Percentiles rank a stretch among this genome's conserved stretches.
Evolutionary conservation across 768 basidiomycete species (phyloP).

Genomic region (Ramaria sp.): DNA sequence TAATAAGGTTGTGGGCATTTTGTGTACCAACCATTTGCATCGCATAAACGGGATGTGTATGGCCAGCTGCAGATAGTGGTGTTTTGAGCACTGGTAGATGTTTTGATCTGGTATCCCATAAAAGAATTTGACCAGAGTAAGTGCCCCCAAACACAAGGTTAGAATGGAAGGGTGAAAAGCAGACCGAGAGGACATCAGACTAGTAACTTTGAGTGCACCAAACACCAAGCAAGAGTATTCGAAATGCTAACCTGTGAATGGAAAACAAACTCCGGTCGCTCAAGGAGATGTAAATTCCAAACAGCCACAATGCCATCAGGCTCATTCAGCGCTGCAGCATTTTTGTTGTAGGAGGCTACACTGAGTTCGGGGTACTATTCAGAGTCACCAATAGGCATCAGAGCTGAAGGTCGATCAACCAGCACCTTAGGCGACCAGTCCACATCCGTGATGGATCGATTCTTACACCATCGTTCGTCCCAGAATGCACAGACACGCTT

Average conservation of each 20-base stretch:
- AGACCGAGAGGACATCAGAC: constrained; percentile 96
- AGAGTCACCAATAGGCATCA: background rate
- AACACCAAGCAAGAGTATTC: background rate
- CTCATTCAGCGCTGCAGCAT: constrained; percentile 84
- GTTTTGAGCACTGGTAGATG: constrained; percentile 95
- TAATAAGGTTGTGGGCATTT: constrained; percentile 95
- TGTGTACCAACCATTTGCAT: constrained; percentile 99
- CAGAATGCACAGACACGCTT: constrained; percentile 92
- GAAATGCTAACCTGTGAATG: constrained; percentile 76
- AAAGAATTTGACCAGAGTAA: constrained; percentile 96
- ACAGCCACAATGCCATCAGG: constrained; percentile 96
- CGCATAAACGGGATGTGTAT: constrained; percentile 97
- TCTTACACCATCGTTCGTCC: constrained; percentile 85
- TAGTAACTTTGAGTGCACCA: constrained; percentile 22
- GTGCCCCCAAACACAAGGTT: constrained; percentile 97
- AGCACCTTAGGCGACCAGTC: constrained; percentile 96
- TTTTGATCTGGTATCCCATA: constrained; percentile 98
- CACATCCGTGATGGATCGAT: constrained; percentile 89
- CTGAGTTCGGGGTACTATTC: constrained; percentile 87
- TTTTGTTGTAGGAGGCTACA: constrained; percentile 96
- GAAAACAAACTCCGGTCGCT: constrained; percentile 95
- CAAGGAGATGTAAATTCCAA: constrained; percentile 93
- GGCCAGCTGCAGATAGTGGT: constrained; percentile 89
- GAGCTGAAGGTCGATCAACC: background rate
- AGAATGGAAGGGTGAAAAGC: constrained; percentile 96